A percentile compares a stretch with the other conserved stretches of the same genome.
Conservation (phyloP, 192 early-diverging fungal species). For the Paraglomus occultum region DNA sequence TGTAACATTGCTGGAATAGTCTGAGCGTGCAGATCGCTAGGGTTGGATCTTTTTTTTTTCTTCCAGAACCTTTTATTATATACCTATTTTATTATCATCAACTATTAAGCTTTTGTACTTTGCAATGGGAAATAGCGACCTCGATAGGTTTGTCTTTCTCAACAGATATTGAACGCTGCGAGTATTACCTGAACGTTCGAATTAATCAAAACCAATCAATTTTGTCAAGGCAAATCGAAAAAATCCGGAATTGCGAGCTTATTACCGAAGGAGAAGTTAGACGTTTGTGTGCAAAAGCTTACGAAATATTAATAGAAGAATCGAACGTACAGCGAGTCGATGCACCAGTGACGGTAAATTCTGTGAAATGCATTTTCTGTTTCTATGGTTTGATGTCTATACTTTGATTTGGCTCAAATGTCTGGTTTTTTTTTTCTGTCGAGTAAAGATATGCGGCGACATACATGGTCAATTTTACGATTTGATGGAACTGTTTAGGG, state of each 20-base stretch:
- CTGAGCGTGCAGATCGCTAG: no score
- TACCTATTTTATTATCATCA: no score
- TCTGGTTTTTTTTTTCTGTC: not conserved
- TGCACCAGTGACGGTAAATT: slow-evolving; percentile 92
- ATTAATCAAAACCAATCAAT: not conserved
- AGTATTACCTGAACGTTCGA: not conserved
- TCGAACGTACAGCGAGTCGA: slow-evolving; percentile 94
- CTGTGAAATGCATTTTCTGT: slow-evolving; percentile 21
- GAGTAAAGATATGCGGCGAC: slow-evolving; percentile 77
- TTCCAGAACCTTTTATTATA: no score
- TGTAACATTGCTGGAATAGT: no score
- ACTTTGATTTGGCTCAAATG: not conserved
- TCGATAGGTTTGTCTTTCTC: slow-evolving; percentile 4
- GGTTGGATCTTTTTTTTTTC: no score
- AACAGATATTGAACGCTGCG: not conserved
- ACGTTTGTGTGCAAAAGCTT: slow-evolving; percentile 84
- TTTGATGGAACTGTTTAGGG: slow-evolving; percentile 88
- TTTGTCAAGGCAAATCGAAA: slow-evolving; percentile 72
- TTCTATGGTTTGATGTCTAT: not conserved
- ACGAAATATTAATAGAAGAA: slow-evolving; percentile 95
- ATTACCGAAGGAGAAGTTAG: slow-evolving; percentile 92
- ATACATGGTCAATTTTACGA: slow-evolving; percentile 99
- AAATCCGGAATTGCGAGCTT: slow-evolving; percentile 86
- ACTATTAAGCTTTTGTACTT: no score
- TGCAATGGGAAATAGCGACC: slow-evolving; percentile 23